Base-by-base conservation (phyloP, 2,329 filamentous ascomycete species). In the Rutstroemia sp. region DNA sequence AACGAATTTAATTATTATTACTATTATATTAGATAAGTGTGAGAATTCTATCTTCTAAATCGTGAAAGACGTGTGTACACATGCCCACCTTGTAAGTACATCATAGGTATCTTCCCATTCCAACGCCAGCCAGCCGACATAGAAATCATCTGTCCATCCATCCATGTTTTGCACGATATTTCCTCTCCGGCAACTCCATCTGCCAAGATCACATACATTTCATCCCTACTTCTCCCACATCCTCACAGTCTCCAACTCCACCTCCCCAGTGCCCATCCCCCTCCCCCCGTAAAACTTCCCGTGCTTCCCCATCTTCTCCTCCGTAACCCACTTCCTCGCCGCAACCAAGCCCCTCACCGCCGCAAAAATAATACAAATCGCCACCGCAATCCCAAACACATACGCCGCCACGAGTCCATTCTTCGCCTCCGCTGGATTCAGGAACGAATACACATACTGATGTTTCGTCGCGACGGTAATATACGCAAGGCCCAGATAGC, bases 381-480 rank as follows among this genome's bases (percentile, higher is more conserved):
- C 66, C 4, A 57, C 58, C 8, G 64, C 64, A 38, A 69, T 68
- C 1, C 66, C 67, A 46, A 66, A 62, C 0, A 65, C 60, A 53
- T 67, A 67, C 25, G 54, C 65, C 0, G 59, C 65, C 2, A 67
- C 63, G 6, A 49, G 49, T 0, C 54, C 58, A 21, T 62, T 58
- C 57, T 5, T 60, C 58, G 7, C 62, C 51, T 2, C 62, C 56
- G 44, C 30, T 1, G 83, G 77, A 68, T 95, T 78, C n/a, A 95
- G 79, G 72, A 95, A 95, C 57, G 66, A 69, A 73, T 95, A 95
- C 0, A 87, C 79, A 70, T 92, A 95, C 69, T 86, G 89, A 2
- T 81, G 81, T 69, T 90, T 77, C 0, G 83, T 85, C 4, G 81
- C 81, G 59, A 80, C 72, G 0, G 87, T 92, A 21, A 94, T 64